Percentiles rank a stretch among this genome's conserved stretches.
phyloP scores from a whole-genome alignment of 192 early-diverging fungal genomes.

The Coemansia sp. region DNA sequence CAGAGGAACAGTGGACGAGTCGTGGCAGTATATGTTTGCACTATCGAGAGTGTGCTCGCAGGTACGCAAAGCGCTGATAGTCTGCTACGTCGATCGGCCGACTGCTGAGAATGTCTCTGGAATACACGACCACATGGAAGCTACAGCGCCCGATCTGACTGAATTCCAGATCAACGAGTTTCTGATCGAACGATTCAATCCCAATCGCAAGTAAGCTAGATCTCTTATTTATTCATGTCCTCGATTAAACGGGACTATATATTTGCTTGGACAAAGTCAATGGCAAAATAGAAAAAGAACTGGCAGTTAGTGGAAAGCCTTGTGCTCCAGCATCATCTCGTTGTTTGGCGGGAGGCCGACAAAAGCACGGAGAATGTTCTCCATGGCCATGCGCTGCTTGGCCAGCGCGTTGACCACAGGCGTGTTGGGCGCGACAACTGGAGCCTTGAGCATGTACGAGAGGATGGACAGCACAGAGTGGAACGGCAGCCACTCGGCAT shows the following conservation, averaged over 20 bases:
- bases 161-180: slow-evolving; percentile 33
- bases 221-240: not conserved
- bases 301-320: slow-evolving; percentile 59
- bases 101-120: not conserved
- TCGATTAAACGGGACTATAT: too few species aligned
- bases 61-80: slow-evolving; percentile 36
- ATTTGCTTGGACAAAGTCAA: too few species aligned
- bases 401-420: slow-evolving; percentile 94
- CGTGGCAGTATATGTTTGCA: slow-evolving; percentile 48
- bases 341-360: slow-evolving; percentile 93
- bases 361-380: slow-evolving; percentile 97
- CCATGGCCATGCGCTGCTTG: slow-evolving; percentile 95
- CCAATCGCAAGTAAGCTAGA: slow-evolving; percentile 25
- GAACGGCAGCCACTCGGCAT: slow-evolving; percentile 75
- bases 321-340: slow-evolving; percentile 96
- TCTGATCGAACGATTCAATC: slow-evolving; percentile 39
- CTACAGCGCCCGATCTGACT: slow-evolving; percentile 13
- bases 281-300: not conserved
- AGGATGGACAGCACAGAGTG: slow-evolving; percentile 93
- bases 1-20: slow-evolving; percentile 1
- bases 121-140: not conserved
- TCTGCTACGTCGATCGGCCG: slow-evolving; percentile 43
- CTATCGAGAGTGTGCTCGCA: slow-evolving; percentile 39
- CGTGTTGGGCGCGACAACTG: slow-evolving; percentile 87
- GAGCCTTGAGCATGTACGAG: slow-evolving; percentile 97